These are phyloP conservation scores for Dujonia santamariae DNA, from an alignment of 1,139 yeast species.

Conservation along the genomic window DNA sequence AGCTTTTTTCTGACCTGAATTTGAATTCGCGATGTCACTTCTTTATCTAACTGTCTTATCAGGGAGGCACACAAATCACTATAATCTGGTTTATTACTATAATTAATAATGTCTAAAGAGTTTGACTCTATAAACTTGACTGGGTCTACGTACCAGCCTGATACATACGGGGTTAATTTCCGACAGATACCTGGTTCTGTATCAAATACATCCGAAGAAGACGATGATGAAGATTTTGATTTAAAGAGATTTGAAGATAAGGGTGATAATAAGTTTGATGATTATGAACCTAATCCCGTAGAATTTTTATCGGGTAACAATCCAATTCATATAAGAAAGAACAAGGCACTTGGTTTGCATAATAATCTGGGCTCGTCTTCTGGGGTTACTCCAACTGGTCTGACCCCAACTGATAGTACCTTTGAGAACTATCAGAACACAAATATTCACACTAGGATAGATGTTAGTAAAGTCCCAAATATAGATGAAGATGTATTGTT, in stretches of 20 bases:
- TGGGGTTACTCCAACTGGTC: constrained; percentile 9
- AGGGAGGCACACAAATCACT: too few species aligned
- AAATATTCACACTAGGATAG: constrained; percentile 4
- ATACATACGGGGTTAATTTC: too few species aligned
- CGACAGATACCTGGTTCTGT: constrained; percentile 13
- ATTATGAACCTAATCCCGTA: constrained; percentile 17
- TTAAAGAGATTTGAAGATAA: too few species aligned
- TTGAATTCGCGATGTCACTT: too few species aligned
- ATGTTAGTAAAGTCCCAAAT: constrained; percentile 7
- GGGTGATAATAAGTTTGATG: too few species aligned
- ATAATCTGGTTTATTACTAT: too few species aligned
- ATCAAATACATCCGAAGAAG: constrained; percentile 22
- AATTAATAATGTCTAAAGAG: too few species aligned
- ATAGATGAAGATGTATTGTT: constrained; percentile 18
- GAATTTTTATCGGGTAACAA: constrained; percentile 23
- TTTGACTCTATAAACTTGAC: too few species aligned
- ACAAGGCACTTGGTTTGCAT: constrained; percentile 6
- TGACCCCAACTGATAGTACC: constrained; percentile 4
- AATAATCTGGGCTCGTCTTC: constrained; percentile 9
- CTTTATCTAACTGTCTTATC: too few species aligned
- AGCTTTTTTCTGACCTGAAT: too few species aligned
- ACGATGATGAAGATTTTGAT: constrained; percentile 29
- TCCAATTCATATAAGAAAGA: neutral
- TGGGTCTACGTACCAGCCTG: too few species aligned
- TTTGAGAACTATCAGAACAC: constrained; percentile 10